Evolutionary conservation across 164 flowering plant species (phyloP).

Genomic region (Magnolia changhungtana): DNA sequence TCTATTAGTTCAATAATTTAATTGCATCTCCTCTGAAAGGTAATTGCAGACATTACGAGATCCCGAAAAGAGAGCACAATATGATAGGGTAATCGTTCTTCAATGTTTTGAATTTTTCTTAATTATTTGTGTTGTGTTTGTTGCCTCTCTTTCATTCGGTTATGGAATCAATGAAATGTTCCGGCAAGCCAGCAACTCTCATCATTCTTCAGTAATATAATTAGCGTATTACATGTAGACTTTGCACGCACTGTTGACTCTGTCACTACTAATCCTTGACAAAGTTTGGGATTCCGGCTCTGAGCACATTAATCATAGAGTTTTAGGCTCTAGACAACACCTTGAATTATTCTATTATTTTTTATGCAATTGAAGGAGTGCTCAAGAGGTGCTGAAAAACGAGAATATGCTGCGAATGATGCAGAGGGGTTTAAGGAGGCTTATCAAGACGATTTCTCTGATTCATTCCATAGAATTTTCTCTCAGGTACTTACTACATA

Average conservation of each 20-base stretch:
- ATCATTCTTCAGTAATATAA: too few species aligned
- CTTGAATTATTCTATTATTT: conserved; percentile 4
- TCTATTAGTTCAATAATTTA: conserved; percentile 2
- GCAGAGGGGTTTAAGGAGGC: conserved; percentile 45
- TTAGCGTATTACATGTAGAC: background rate
- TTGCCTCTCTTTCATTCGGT: background rate
- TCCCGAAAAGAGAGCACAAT: conserved; percentile 61
- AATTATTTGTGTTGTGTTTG: background rate
- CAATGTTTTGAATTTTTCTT: too few species aligned
- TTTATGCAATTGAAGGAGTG: conserved; percentile 27
- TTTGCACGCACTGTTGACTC: background rate
- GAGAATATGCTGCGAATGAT: conserved; percentile 34
- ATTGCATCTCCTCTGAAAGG: conserved; percentile 28
- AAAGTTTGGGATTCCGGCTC: background rate
- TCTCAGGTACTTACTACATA: conserved; percentile 60
- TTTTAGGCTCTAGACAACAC: background rate
- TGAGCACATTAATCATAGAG: background rate
- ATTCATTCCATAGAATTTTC: conserved; percentile 70
- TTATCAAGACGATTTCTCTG: conserved; percentile 54
- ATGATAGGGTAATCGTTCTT: conserved; percentile 61
- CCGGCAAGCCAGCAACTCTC: background rate
- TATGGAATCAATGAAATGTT: background rate
- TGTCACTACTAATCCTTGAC: background rate
- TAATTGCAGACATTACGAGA: conserved; percentile 69
- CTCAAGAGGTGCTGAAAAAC: conserved; percentile 27